Evolutionary conservation across 2,329 filamentous ascomycete genomes (phyloP).

Genomic region (Chrysoporthe cubensis): DNA sequence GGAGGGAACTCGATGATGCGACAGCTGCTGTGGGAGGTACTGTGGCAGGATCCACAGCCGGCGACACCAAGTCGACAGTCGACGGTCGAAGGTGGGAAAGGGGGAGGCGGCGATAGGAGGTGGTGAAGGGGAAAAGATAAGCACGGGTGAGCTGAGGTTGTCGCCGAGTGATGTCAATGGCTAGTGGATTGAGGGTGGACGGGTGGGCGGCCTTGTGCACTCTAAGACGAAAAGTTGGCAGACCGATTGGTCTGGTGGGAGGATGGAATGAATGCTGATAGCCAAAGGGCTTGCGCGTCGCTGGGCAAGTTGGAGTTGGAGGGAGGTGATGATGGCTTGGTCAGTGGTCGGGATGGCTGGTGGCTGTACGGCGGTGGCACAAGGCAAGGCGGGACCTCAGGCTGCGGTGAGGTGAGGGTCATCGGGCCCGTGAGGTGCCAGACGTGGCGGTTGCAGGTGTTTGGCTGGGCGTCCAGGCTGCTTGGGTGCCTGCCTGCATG

Average conservation of each 20-base stretch:
- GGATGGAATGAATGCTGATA: background rate
- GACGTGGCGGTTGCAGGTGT: background rate
- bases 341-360: conserved; percentile 10
- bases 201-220: background rate
- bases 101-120: background rate
- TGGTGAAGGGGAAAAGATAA: conserved; percentile 1
- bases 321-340: conserved; percentile 1
- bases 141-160: background rate
- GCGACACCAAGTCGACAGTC: background rate
- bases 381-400: conserved; percentile 2
- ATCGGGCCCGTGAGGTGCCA: background rate
- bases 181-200: background rate
- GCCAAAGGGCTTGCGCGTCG: conserved; percentile 2
- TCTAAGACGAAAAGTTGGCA: background rate
- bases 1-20: background rate
- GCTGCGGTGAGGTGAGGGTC: conserved; percentile 13
- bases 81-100: background rate
- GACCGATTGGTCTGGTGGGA: background rate
- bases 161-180: conserved; percentile 12
- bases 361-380: conserved; percentile 17
- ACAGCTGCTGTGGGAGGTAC: conserved; percentile 10
- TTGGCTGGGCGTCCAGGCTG: background rate
- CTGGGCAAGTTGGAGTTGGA: conserved; percentile 8
- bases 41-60: background rate
- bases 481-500: background rate